Base-by-base conservation (phyloP, 257 asterid species). In the Anisodus tanguticus region DNA sequence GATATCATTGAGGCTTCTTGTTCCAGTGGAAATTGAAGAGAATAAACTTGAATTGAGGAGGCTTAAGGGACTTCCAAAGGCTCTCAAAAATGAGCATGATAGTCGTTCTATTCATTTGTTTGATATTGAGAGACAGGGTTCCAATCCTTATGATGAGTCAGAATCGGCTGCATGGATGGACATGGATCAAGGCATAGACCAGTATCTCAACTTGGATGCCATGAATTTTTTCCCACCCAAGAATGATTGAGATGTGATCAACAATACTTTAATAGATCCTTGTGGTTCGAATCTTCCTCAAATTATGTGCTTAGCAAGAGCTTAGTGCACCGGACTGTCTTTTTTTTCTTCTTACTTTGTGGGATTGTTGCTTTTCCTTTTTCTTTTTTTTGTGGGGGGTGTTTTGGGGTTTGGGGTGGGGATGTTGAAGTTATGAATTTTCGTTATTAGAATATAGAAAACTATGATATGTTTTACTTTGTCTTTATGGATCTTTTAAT, bases 181-280 rank as follows among this genome's bases (percentile, higher is more conserved):
- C 53, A 16, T 70, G 15, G 37, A 51, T 0, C 60, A 19, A 43
- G 64, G 49, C 31, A 39, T 81, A 17, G 87, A 85, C 0, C 80
- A 69, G 4, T 86, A 59, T 70, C 84, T 86, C 85, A 80, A 83
- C 64, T 59, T 83, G 13, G 85, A 83, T 19, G 85, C 72, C 2
- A 4, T 79, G 0, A 15, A 37, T 53, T 22, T 71, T 62, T 31
- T 10, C 7, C 87, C 51, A 3, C n/a, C 47, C 71, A 53, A 5
- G 2, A 22, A 22, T 26, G 47, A 49, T 6, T 41, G 45, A 41
- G 45, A 35, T 13, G 47, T 76, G 64, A 76, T 47, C 59, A 31
- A 31, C 35, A 1, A 31, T 31, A 31, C 35, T 31, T 1, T 31
- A 31, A 31, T 31, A 31, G 2, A 31, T 31, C 2, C 2, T 31